phyloP scores from a whole-genome alignment of 2,329 filamentous ascomycete species.

The Setomelanomma holmii region DNA sequence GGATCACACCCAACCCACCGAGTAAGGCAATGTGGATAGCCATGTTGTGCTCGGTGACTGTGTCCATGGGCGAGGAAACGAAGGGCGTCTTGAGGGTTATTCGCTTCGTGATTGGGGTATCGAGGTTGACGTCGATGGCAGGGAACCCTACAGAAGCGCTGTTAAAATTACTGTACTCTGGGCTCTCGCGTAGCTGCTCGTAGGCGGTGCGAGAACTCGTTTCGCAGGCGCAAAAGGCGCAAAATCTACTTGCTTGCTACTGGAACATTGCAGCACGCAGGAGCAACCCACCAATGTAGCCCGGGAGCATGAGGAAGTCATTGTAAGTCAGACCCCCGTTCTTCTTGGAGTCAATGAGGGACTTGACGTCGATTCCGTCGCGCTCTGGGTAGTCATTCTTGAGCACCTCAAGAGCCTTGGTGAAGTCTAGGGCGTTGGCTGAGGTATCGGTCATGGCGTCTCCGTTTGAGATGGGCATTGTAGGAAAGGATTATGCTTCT shows the following conservation, averaged over 20 bases:
- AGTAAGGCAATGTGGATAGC: constrained; percentile 95
- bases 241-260: background rate
- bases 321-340: constrained; percentile 98
- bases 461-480: constrained; percentile 77
- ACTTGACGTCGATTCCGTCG: constrained; percentile 87
- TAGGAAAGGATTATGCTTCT: constrained; percentile 45
- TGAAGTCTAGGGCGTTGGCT: constrained; percentile 72
- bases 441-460: constrained; percentile 59
- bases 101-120: constrained; percentile 92
- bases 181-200: background rate
- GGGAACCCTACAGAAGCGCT: constrained; percentile 70
- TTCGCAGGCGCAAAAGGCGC: background rate
- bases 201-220: background rate
- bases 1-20: constrained; percentile 90
- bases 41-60: constrained; percentile 99
- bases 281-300: constrained; percentile 77
- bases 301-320: constrained; percentile 94
- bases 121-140: constrained; percentile 84
- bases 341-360: constrained; percentile 88
- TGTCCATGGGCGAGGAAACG: constrained; percentile 98
- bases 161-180: constrained; percentile 13
- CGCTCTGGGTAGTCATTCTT: constrained; percentile 75
- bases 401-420: constrained; percentile 79
- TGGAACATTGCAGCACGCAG: constrained; percentile 8
- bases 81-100: constrained; percentile 97